phyloP scores from a whole-genome alignment of 176 grass and related monocot species.

The Eleusine indica region DNA sequence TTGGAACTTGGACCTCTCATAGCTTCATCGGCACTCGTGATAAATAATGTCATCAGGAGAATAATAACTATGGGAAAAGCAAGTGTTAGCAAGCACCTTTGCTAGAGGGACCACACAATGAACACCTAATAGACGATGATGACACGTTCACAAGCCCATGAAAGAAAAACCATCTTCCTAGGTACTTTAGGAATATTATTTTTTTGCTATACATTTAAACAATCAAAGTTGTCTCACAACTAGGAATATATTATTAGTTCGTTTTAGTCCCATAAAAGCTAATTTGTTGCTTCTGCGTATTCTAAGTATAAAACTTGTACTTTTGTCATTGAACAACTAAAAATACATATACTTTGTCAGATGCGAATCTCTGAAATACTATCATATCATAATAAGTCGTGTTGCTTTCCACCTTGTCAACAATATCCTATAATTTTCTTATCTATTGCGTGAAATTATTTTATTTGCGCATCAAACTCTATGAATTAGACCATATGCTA shows the following conservation, averaged over 20 bases:
- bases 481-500: rapidly evolving
- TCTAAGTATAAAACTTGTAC: rapidly evolving
- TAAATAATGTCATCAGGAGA: conserved; percentile 35
- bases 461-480: not conserved
- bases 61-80: conserved; percentile 27
- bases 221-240: not conserved
- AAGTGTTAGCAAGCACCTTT: not conserved
- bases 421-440: not conserved
- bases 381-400: rapidly evolving
- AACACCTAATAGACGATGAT: not conserved
- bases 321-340: not conserved
- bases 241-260: conserved; percentile 7
- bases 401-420: not conserved
- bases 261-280: conserved; percentile 2
- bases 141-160: not conserved
- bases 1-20: conserved; percentile 62
- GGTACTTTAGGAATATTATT: conserved; percentile 5
- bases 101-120: conserved; percentile 50
- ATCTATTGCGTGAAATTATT: not conserved
- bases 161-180: conserved; percentile 2
- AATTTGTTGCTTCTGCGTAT: not conserved
- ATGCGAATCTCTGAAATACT: not conserved
- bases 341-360: not conserved
- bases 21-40: conserved; percentile 30
- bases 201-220: not conserved